phyloP scores from a whole-genome alignment of 352 stramenopile genomes.

The Pelagophyceae sp. region DNA sequence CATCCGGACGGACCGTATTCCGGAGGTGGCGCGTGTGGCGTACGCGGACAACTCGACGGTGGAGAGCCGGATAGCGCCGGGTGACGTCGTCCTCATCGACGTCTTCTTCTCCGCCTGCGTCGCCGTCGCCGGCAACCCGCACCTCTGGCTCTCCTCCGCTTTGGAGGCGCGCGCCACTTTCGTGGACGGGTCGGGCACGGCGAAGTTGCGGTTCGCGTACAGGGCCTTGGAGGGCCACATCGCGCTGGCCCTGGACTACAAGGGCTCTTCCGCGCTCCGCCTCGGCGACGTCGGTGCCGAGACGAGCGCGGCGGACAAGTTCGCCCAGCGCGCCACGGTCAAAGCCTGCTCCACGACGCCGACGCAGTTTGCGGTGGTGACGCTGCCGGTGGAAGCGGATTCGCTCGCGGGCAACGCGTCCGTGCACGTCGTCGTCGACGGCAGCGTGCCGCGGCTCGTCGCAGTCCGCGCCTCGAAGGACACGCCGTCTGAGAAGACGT shows the following conservation, averaged over 20 bases:
- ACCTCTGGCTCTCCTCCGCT: background rate
- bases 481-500: background rate
- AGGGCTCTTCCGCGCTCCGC: background rate
- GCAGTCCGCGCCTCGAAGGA: constrained; percentile 7
- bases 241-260: constrained; percentile 38
- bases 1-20: background rate
- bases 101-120: background rate
- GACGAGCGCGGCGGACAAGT: background rate
- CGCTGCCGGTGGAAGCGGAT: background rate
- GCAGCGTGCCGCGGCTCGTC: constrained; percentile 33
- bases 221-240: constrained; percentile 31
- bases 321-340: constrained; percentile 20
- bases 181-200: constrained; percentile 32
- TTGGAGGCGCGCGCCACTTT: constrained; percentile 32
- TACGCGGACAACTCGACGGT: background rate
- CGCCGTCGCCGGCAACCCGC: background rate
- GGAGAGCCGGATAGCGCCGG: background rate
- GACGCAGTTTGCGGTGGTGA: background rate
- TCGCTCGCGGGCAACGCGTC: background rate
- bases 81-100: background rate
- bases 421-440: constrained; percentile 21
- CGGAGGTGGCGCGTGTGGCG: background rate
- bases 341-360: constrained; percentile 37
- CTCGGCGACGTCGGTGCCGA: constrained; percentile 15
- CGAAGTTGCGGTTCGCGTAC: constrained; percentile 38